phyloP scores from a whole-genome alignment of 2,329 filamentous ascomycete species.

The Chaetomiaceae sp. region DNA sequence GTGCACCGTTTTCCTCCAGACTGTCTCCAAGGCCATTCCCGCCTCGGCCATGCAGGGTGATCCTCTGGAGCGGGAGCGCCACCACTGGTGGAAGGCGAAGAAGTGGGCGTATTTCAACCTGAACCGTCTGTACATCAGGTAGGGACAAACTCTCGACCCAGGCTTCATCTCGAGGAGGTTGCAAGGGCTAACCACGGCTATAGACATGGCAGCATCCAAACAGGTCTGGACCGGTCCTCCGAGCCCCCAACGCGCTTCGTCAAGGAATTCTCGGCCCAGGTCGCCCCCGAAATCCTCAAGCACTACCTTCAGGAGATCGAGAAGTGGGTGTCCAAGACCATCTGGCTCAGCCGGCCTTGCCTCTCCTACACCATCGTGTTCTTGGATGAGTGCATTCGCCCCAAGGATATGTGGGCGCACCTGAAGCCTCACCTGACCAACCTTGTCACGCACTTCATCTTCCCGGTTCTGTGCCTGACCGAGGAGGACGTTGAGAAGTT shows the following conservation, averaged over 20 bases:
- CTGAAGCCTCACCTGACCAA: conserved; percentile 91
- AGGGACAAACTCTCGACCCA: not conserved
- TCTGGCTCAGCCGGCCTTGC: conserved; percentile 92
- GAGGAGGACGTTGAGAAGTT: conserved; percentile 93
- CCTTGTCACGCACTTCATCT: conserved; percentile 89
- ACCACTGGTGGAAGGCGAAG: conserved; percentile 99
- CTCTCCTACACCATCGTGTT: conserved; percentile 92
- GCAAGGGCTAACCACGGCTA: conserved; percentile 25
- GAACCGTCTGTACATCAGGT: conserved; percentile 92
- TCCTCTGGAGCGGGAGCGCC: conserved; percentile 78
- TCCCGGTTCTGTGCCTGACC: conserved; percentile 88
- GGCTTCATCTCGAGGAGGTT: not conserved
- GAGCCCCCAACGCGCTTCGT: conserved; percentile 77
- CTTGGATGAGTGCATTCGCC: conserved; percentile 94
- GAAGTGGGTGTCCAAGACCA: conserved; percentile 91
- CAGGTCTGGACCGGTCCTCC: conserved; percentile 64
- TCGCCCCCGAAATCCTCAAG: conserved; percentile 94
- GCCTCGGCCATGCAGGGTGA: conserved; percentile 73
- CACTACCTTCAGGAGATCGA: conserved; percentile 92
- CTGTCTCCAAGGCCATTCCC: conserved; percentile 80
- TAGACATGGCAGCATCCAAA: conserved; percentile 84
- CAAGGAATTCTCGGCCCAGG: conserved; percentile 83
- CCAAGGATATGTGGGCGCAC: conserved; percentile 94
- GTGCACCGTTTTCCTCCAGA: conserved; percentile 91
- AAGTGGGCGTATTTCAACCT: conserved; percentile 99